These are phyloP conservation scores for Boletus rubropictus DNA, from an alignment of 768 basidiomycete species.

Conservation along the genomic window DNA sequence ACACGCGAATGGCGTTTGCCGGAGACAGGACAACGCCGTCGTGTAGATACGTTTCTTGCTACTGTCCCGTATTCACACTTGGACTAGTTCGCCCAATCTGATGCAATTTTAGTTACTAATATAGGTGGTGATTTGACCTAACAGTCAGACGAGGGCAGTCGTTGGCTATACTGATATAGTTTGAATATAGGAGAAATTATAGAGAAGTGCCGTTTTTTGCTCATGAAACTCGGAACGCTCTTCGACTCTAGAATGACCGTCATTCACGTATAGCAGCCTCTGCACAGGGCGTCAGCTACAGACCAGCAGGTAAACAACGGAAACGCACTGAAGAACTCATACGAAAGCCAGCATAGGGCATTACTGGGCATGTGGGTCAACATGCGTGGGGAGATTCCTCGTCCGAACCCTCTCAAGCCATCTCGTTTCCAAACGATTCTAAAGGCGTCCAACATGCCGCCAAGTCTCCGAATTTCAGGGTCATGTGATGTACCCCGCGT, in stretches of 20 bases:
- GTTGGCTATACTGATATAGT: not conserved
- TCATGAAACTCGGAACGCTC: slow-evolving; percentile 7
- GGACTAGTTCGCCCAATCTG: not conserved
- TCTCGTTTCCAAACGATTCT: slow-evolving; percentile 83
- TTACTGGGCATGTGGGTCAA: slow-evolving; percentile 96
- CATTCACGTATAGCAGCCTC: slow-evolving; percentile 59
- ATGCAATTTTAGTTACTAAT: not conserved
- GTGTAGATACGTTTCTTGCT: slow-evolving; percentile 5
- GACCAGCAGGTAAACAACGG: not conserved
- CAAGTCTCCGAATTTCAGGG: slow-evolving; percentile 72
- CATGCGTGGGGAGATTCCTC: slow-evolving; percentile 87
- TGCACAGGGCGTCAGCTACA: slow-evolving; percentile 27
- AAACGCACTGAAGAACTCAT: slow-evolving; percentile 95
- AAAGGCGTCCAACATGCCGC: slow-evolving; percentile 84
- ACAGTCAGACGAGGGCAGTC: not conserved
- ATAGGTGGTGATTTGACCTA: not conserved
- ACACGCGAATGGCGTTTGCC: slow-evolving; percentile 1
- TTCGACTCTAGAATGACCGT: slow-evolving; percentile 19
- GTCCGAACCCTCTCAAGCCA: slow-evolving; percentile 76
- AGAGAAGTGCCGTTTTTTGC: not conserved
- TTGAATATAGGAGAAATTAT: not conserved
- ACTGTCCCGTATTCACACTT: not conserved
- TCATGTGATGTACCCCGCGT: slow-evolving; percentile 90
- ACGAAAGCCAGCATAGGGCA: slow-evolving; percentile 94
- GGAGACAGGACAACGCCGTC: slow-evolving; percentile 2